Conservation (phyloP, 495 filamentous ascomycete genomes). For the Lasiosphaeria hispida region DNA sequence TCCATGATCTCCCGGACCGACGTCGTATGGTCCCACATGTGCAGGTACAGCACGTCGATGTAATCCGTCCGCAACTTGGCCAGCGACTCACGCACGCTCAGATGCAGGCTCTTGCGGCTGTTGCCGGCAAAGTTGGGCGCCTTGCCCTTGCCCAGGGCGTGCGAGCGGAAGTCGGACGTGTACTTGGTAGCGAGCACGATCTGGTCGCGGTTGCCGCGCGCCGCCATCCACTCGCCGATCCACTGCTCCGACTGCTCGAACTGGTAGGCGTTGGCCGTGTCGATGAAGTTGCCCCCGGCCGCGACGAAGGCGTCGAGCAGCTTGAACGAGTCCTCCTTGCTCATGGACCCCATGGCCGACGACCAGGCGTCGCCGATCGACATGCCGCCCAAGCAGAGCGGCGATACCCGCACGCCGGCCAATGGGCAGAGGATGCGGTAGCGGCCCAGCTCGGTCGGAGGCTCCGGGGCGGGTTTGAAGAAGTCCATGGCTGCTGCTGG, state of each 20-base stretch:
- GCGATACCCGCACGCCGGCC: constrained; percentile 59
- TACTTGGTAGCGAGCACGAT: constrained; percentile 63
- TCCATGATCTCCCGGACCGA: constrained; percentile 64
- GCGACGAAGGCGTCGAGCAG: constrained; percentile 56
- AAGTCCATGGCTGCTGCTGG: not conserved
- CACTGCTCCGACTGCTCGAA: constrained; percentile 58
- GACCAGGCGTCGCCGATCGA: constrained; percentile 57
- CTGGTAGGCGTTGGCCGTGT: constrained; percentile 68
- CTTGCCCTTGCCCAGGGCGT: constrained; percentile 51
- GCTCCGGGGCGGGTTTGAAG: constrained; percentile 43
- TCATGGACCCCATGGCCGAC: constrained; percentile 20
- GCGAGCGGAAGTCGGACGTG: constrained; percentile 42
- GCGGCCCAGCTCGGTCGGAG: constrained; percentile 54
- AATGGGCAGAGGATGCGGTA: constrained; percentile 59
- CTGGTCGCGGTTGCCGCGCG: constrained; percentile 52
- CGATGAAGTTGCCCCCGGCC: constrained; percentile 63
- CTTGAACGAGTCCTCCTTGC: constrained; percentile 41
- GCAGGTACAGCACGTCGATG: constrained; percentile 63
- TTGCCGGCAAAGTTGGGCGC: constrained; percentile 30
- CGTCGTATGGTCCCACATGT: constrained; percentile 61
- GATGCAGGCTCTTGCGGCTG: constrained; percentile 39
- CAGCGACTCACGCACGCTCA: constrained; percentile 55
- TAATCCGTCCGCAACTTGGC: constrained; percentile 64
- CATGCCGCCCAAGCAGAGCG: constrained; percentile 62
- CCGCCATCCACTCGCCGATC: constrained; percentile 60